phyloP scores from a whole-genome alignment of 768 basidiomycete genomes.

The Erythrobasidium yunnanense region DNA sequence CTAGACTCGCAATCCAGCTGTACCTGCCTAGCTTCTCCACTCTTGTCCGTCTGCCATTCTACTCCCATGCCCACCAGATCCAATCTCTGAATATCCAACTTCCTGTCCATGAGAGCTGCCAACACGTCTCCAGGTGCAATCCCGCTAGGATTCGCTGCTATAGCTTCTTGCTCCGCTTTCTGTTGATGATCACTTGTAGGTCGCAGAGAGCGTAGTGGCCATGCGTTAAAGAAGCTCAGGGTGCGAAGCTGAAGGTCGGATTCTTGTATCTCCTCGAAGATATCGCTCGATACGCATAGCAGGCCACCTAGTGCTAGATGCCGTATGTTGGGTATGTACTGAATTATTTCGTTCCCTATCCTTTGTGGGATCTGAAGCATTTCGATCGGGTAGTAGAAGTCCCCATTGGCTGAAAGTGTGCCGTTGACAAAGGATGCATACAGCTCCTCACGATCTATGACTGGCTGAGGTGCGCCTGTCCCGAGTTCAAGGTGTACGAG shows the following conservation, averaged over 20 bases:
- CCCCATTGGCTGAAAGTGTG: not conserved
- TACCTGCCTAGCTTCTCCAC: not conserved
- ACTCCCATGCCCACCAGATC: conserved; percentile 6
- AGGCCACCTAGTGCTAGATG: not conserved
- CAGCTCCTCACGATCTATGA: not conserved
- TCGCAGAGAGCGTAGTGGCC: not conserved
- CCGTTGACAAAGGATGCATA: not conserved
- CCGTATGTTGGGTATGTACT: not conserved
- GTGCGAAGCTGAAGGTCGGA: not conserved
- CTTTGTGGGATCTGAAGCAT: not conserved
- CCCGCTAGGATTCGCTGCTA: not conserved
- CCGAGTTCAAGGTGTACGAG: conserved; percentile 11
- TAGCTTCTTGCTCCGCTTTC: not conserved
- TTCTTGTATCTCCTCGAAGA: not conserved
- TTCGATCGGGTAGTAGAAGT: not conserved
- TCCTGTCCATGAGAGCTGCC: not conserved
- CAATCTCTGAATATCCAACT: not conserved
- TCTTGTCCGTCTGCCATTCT: not conserved
- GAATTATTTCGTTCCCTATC: not conserved
- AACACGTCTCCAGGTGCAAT: conserved; percentile 2
- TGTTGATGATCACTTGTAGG: not conserved
- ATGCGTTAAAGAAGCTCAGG: not conserved
- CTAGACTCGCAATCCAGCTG: not conserved
- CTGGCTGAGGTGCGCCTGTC: not conserved
- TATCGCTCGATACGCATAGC: not conserved